Evolutionary conservation across 192 early-diverging fungal species (phyloP).

Genomic region (Coemansia sp.): DNA sequence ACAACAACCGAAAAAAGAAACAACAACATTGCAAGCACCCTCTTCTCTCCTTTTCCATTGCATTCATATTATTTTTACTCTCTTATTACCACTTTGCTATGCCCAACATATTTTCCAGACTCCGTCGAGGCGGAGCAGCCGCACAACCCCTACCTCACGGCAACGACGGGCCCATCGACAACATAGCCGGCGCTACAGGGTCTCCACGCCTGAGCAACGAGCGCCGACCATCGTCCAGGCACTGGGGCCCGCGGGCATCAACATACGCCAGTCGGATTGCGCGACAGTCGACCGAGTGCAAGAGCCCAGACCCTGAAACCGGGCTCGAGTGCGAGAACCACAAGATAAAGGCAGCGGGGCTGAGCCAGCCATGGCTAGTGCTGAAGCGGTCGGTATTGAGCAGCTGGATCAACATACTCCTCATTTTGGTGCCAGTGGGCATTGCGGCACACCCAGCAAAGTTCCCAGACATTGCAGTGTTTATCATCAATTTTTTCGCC

Average conservation of each 20-base stretch:
- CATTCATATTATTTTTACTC: neutral
- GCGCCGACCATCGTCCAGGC: constrained; percentile 13
- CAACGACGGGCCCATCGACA: neutral
- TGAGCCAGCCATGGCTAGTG: constrained; percentile 43
- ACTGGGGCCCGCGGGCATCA: constrained; percentile 46
- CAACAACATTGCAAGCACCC: neutral
- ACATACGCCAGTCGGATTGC: constrained; percentile 39
- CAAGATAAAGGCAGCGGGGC: constrained; percentile 26
- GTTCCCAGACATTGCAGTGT: constrained; percentile 67
- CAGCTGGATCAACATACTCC: constrained; percentile 67
- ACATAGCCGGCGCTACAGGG: neutral
- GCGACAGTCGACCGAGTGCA: constrained; percentile 29
- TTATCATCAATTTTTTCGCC: constrained; percentile 86
- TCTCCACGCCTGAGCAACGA: neutral
- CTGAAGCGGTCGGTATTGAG: constrained; percentile 54
- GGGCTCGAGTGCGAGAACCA: constrained; percentile 13
- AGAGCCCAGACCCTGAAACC: neutral
- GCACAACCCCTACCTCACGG: constrained; percentile 9
- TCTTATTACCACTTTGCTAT: neutral
- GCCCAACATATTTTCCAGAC: constrained; percentile 41
- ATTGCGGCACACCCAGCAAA: constrained; percentile 59
- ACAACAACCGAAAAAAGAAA: neutral
- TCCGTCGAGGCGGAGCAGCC: constrained; percentile 8
- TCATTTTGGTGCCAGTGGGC: constrained; percentile 79
- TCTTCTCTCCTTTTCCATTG: neutral